These are phyloP conservation scores for Tagetes erecta DNA, from an alignment of 129 eudicot species.

Conservation along the genomic window DNA sequence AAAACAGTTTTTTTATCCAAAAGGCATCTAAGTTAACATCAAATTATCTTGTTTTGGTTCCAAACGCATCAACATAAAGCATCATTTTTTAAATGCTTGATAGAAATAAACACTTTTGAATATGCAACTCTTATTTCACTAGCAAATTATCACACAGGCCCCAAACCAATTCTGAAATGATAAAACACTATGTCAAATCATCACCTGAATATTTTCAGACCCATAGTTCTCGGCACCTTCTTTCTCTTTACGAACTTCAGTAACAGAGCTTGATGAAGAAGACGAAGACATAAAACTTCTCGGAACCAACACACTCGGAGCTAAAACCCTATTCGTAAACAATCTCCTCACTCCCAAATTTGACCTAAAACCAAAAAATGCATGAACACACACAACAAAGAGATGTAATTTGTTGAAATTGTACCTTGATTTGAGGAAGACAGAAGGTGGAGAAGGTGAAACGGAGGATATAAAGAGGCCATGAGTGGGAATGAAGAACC, in stretches of 20 bases:
- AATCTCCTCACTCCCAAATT: slow-evolving; percentile 44
- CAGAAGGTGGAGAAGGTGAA: slow-evolving; percentile 21
- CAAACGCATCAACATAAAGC: too few relatives aligned
- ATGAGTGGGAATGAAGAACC: slow-evolving; percentile 27
- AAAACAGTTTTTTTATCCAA: background rate
- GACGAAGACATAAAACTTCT: slow-evolving; percentile 76
- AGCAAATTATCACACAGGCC: background rate
- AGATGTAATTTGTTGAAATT: background rate
- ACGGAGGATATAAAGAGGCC: slow-evolving; percentile 12
- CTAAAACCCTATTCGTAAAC: slow-evolving; percentile 36
- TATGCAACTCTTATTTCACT: too few relatives aligned
- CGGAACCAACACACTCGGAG: slow-evolving; percentile 48
- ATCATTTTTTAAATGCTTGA: too few relatives aligned
- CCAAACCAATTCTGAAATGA: background rate
- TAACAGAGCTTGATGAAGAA: slow-evolving; percentile 52
- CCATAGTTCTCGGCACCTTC: slow-evolving; percentile 62
- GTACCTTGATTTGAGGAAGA: slow-evolving; percentile 41
- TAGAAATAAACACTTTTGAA: background rate
- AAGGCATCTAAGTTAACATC: too few relatives aligned
- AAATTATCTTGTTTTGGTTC: too few relatives aligned
- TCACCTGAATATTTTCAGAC: slow-evolving; percentile 97
- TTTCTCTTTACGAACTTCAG: slow-evolving; percentile 52
- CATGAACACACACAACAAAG: background rate
- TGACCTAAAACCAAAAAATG: slow-evolving; percentile 36
- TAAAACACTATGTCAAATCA: slow-evolving; percentile 1